Evolutionary conservation across 345 rosid genomes (phyloP), one percentile per base, ranked within the genome.

Genomic region (Brassica rapa): DNA sequence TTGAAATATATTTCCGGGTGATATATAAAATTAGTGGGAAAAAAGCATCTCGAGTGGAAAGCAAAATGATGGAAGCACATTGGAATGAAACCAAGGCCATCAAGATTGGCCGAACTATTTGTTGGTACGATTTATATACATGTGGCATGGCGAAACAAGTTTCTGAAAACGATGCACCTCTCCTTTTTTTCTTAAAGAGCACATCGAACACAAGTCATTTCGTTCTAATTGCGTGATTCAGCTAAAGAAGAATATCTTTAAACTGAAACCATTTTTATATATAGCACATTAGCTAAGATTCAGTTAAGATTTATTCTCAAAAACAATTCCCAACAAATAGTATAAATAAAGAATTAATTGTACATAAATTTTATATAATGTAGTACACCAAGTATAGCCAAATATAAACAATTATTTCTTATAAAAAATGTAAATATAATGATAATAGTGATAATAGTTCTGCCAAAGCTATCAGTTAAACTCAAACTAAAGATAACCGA

Each of bases 51-150:
- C 60, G 53, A 68, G 80, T 76, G 80, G 80, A 35, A 56, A 30
- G 62, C 61, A 68, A 76, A 69, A 12, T 68, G 69, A 46, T 68
- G 74, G 16, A 76, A 43, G 65, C 69, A 46, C 66, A 41, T 19
- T 33, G 33, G 21, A 59, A 76, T 29, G 29, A 23, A 76, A 76
- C 55, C 29, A 4, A 49, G 62, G 55, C 80, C 80, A 76, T 68
- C 51, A 61, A 76, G 23, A 60, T 43, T 76, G 74, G 73, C 62
- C 80, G 51, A 76, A 69, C 63, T 76, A 49, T 62, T 61, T 46
- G 39, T 9, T 76, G 70, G 70, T 61, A 76, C 27, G 19, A 68
- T 43, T 60, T 46, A 12, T 39, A 1, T 56, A n/a, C 30, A 1
- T 59, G 73, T 59, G 37, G 35, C 65, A 76, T 41, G 51, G 2